phyloP scores from a whole-genome alignment of 2,329 filamentous ascomycete species.

The Pyrenophora tritici-repentis region DNA sequence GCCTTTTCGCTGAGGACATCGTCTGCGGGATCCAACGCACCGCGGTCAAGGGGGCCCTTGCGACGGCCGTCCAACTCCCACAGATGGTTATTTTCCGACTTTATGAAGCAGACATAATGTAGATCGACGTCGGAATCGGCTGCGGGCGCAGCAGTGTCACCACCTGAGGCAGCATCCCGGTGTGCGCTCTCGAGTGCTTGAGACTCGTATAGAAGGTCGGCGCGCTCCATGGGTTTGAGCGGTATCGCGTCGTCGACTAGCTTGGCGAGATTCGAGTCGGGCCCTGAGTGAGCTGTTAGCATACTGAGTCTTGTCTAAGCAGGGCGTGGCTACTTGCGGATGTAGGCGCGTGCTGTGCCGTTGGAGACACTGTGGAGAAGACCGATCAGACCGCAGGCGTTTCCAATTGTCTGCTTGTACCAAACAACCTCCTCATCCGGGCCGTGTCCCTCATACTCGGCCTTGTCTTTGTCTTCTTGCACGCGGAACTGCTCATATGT shows the following conservation, averaged over 20 bases:
- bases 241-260: slow-evolving; percentile 73
- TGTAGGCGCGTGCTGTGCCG: slow-evolving; percentile 64
- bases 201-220: slow-evolving; percentile 77
- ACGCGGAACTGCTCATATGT: slow-evolving; percentile 78
- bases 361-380: slow-evolving; percentile 84
- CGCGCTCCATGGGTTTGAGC: slow-evolving; percentile 68
- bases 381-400: slow-evolving; percentile 92
- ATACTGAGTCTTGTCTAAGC: not conserved
- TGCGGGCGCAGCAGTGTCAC: slow-evolving; percentile 77
- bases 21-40: slow-evolving; percentile 49
- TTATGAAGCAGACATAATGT: slow-evolving; percentile 95
- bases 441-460: slow-evolving; percentile 71
- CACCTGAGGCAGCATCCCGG: slow-evolving; percentile 72
- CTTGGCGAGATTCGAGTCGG: slow-evolving; percentile 63
- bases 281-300: slow-evolving; percentile 38
- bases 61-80: slow-evolving; percentile 82
- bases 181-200: slow-evolving; percentile 78
- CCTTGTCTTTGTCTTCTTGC: slow-evolving; percentile 69
- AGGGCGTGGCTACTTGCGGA: slow-evolving; percentile 28
- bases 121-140: slow-evolving; percentile 85
- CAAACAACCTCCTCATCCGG: slow-evolving; percentile 78
- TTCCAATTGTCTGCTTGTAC: slow-evolving; percentile 95
- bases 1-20: slow-evolving; percentile 70
- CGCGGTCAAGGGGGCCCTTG: slow-evolving; percentile 73
- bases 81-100: slow-evolving; percentile 68